Evolutionary conservation across 208 protist genomes (phyloP).

Genomic region (Strigomonas galati): DNA sequence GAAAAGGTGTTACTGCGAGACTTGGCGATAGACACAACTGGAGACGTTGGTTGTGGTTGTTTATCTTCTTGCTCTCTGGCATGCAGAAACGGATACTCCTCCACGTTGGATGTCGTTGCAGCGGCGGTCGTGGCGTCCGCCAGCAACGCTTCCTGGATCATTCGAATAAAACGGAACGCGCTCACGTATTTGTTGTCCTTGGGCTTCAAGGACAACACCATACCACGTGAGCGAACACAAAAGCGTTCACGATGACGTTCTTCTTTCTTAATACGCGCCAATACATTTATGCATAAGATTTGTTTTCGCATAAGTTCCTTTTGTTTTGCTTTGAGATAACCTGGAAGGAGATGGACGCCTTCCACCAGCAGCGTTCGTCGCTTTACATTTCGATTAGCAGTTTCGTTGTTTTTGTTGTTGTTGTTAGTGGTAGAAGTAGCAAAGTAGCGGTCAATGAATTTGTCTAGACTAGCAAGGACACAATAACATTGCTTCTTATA

Average conservation of each 20-base stretch:
- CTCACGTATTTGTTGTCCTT: constrained; percentile 85
- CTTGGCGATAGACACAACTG: no score
- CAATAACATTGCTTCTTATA: constrained; percentile 30
- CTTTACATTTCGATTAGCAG: constrained; percentile 10
- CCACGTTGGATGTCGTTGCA: constrained; percentile 9
- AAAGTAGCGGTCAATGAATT: constrained; percentile 29
- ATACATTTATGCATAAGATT: constrained; percentile 31
- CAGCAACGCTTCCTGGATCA: constrained; percentile 77
- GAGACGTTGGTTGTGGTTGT: no score
- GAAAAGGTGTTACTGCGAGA: no score
- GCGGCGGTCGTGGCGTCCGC: not conserved
- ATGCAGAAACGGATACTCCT: not conserved
- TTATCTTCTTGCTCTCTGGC: no score
- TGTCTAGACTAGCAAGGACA: constrained; percentile 26
- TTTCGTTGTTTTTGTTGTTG: constrained; percentile 16
- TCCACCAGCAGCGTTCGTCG: constrained; percentile 52
- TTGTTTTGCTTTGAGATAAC: constrained; percentile 32
- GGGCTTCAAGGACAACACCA: constrained; percentile 67
- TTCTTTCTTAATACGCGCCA: constrained; percentile 86
- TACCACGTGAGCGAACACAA: constrained; percentile 84
- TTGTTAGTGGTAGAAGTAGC: constrained; percentile 7
- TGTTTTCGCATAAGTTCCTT: constrained; percentile 27
- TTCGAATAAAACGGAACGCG: constrained; percentile 83
- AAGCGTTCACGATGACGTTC: constrained; percentile 86
- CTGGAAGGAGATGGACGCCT: constrained; percentile 53